These are phyloP conservation scores for Neofusicoccum laricinum DNA, from an alignment of 2,329 filamentous ascomycete genomes.

Conservation along the genomic window DNA sequence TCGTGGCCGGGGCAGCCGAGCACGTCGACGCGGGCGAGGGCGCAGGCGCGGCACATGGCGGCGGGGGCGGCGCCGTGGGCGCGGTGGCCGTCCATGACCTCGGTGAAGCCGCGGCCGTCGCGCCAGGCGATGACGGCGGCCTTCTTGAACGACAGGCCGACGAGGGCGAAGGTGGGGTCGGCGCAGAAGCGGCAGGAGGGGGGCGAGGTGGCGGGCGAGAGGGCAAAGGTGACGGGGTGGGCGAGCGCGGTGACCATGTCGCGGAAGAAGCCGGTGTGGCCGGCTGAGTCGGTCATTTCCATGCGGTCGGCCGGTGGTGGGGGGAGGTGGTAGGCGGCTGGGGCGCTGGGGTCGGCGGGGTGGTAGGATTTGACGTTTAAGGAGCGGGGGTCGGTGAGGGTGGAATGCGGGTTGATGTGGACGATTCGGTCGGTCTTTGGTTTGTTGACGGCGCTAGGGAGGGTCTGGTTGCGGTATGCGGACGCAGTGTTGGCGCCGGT, in stretches of 20 bases:
- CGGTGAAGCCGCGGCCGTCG: constrained; percentile 36
- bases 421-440: background rate
- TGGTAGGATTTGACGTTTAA: background rate
- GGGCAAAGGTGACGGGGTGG: constrained; percentile 39
- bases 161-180: constrained; percentile 38
- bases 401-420: background rate
- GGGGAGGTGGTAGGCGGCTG: background rate
- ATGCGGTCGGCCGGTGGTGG: background rate
- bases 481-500: background rate
- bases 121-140: constrained; percentile 36
- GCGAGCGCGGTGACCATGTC: constrained; percentile 39
- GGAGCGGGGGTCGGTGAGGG: background rate
- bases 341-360: background rate
- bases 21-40: constrained; percentile 26
- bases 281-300: constrained; percentile 27
- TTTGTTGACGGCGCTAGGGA: background rate
- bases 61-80: constrained; percentile 27
- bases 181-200: constrained; percentile 43
- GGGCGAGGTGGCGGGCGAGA: background rate
- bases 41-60: constrained; percentile 35
- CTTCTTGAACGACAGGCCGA: constrained; percentile 35
- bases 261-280: constrained; percentile 25
- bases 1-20: constrained; percentile 23
- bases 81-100: constrained; percentile 38
- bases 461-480: too few species aligned